A percentile compares a stretch with the other conserved stretches of the same genome.
Conservation (phyloP, 257 asterid genomes). For the Voacanga thouarsii region DNA sequence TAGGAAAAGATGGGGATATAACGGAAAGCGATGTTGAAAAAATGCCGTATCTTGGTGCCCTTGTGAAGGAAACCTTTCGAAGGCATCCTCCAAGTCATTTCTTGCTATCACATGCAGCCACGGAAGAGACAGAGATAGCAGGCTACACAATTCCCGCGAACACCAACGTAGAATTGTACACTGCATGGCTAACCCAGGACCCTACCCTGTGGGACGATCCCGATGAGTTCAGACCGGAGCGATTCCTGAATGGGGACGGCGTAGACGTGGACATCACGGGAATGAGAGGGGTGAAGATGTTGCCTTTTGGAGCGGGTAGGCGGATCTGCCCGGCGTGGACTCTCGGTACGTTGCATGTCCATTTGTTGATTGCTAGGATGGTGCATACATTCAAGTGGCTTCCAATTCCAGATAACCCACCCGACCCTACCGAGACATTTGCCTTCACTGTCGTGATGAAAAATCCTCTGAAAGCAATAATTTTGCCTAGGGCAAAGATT, state of each 20-base stretch:
- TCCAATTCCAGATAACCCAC: constrained; percentile 73
- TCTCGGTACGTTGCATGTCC: constrained; percentile 67
- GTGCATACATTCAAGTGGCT: constrained; percentile 84
- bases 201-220: constrained; percentile 71
- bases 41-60: constrained; percentile 75
- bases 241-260: constrained; percentile 81
- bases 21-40: constrained; percentile 65
- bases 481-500: constrained; percentile 59
- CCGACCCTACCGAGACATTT: constrained; percentile 84
- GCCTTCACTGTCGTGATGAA: constrained; percentile 93
- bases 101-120: constrained; percentile 74
- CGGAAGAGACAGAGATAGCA: constrained; percentile 57
- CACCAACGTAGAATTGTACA: constrained; percentile 77
- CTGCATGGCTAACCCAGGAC: constrained; percentile 90
- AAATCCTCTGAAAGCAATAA: constrained; percentile 78
- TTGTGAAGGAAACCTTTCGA: constrained; percentile 73
- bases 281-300: constrained; percentile 72
- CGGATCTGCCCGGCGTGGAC: constrained; percentile 97
- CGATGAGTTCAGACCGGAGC: constrained; percentile 64
- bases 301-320: constrained; percentile 93
- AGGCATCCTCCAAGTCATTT: constrained; percentile 92
- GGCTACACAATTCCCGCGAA: constrained; percentile 84
- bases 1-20: constrained; percentile 55
- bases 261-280: constrained; percentile 89
- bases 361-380: constrained; percentile 69